Conservation (phyloP, 768 basidiomycete species). For the Sarcodon sp. region DNA sequence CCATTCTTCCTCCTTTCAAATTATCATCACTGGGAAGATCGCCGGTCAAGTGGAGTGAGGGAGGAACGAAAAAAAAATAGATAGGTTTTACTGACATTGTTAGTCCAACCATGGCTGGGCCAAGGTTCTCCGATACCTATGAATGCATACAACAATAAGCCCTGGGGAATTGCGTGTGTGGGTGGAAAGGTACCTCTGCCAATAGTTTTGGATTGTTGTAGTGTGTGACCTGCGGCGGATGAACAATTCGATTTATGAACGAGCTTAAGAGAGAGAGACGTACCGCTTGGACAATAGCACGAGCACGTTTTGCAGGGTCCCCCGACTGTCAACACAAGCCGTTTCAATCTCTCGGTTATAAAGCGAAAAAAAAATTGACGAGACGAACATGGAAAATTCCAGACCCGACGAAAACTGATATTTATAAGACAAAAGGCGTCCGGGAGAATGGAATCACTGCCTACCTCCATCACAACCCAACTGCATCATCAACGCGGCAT, state of each 20-base stretch:
- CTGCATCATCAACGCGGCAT: constrained; percentile 99
- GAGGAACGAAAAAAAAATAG: not conserved
- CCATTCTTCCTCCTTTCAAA: constrained; percentile 59
- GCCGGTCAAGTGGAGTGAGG: not conserved
- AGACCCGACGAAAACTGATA: constrained; percentile 88
- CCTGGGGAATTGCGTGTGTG: not conserved
- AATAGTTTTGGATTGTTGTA: constrained; percentile 89
- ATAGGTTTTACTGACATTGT: constrained; percentile 53
- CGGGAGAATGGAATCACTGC: constrained; percentile 12
- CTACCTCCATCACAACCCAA: constrained; percentile 91
- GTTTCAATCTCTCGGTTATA: not conserved
- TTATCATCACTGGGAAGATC: constrained; percentile 37
- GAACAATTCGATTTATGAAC: constrained; percentile 1
- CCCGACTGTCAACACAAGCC: constrained; percentile 44
- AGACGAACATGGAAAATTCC: constrained; percentile 78
- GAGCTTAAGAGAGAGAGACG: constrained; percentile 4
- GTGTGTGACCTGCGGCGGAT: constrained; percentile 65
- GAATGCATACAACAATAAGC: constrained; percentile 2
- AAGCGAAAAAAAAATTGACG: not conserved
- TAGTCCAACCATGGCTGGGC: constrained; percentile 88
- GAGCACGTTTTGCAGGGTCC: constrained; percentile 87
- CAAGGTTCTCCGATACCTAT: constrained; percentile 72
- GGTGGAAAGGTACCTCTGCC: constrained; percentile 48
- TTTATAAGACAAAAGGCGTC: constrained; percentile 5
- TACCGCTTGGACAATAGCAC: constrained; percentile 94